Evolutionary conservation across 164 flowering plant species (phyloP).

Genomic region (Stephania cephalantha): DNA sequence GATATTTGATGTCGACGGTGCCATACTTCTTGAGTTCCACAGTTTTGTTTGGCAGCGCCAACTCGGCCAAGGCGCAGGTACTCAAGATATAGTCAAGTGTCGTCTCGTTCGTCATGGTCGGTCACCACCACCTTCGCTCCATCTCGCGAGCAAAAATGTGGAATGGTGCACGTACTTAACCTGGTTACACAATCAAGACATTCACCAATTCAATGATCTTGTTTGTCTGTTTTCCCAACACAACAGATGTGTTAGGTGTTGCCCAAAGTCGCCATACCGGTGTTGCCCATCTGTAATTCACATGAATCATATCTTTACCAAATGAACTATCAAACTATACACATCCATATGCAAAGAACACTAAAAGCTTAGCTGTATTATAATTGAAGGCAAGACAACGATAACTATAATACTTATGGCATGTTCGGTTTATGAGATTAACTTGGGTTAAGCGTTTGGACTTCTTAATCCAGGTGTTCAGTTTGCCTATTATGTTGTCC

Average conservation of each 20-base stretch:
- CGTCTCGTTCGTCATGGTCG: constrained; percentile 72
- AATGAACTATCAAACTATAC: too few relatives aligned
- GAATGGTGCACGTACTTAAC: constrained; percentile 73
- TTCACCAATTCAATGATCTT: neutral
- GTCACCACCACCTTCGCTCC: constrained; percentile 69
- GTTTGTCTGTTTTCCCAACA: too few relatives aligned
- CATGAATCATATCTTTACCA: too few relatives aligned
- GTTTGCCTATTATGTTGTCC: too few relatives aligned
- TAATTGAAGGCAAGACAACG: too few relatives aligned
- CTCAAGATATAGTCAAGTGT: constrained; percentile 75
- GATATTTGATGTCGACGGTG: constrained; percentile 63
- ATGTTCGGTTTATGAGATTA: too few relatives aligned
- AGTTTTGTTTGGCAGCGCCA: constrained; percentile 46
- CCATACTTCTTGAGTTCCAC: constrained; percentile 46
- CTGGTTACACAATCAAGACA: constrained; percentile 23
- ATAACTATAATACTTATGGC: too few relatives aligned
- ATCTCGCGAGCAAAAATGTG: constrained; percentile 36
- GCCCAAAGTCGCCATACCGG: constrained; percentile 75
- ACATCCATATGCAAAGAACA: too few relatives aligned
- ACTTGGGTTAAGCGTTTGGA: too few relatives aligned
- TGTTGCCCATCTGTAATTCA: constrained; percentile 63
- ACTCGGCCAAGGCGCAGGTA: constrained; percentile 38
- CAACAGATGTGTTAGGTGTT: too few relatives aligned
- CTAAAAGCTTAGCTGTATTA: too few relatives aligned
- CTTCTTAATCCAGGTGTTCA: too few relatives aligned